phyloP scores from a whole-genome alignment of 495 filamentous ascomycete species.

The Lophiotrema nucula region DNA sequence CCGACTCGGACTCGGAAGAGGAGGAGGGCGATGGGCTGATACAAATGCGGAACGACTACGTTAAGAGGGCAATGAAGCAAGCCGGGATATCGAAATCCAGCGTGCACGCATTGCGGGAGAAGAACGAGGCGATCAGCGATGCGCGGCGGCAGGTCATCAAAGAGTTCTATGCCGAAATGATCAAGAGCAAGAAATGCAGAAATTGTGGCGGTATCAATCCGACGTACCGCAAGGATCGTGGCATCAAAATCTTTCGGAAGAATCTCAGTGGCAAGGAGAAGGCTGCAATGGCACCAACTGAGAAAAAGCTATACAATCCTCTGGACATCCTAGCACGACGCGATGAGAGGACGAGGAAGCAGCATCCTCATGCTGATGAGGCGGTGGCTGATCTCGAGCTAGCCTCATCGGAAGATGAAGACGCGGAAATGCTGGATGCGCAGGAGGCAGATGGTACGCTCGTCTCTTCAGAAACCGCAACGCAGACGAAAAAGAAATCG shows the following conservation, averaged over 20 bases:
- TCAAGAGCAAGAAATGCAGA: conserved; percentile 62
- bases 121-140: conserved; percentile 78
- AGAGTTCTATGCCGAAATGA: conserved; percentile 72
- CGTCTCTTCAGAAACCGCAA: conserved; percentile 20
- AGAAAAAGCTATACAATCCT: conserved; percentile 66
- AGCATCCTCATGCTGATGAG: conserved; percentile 56
- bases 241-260: conserved; percentile 90
- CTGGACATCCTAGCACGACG: conserved; percentile 41
- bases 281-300: conserved; percentile 68
- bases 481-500: conserved; percentile 45
- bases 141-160: conserved; percentile 72
- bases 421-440: conserved; percentile 44
- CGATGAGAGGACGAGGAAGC: conserved; percentile 23
- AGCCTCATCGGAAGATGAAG: conserved; percentile 45
- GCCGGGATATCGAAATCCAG: conserved; percentile 49
- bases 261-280: conserved; percentile 67
- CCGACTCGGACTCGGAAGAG: conserved; percentile 52
- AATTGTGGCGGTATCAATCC: conserved; percentile 68
- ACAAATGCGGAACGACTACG: conserved; percentile 65
- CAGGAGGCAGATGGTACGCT: conserved; percentile 46
- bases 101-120: conserved; percentile 57
- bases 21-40: conserved; percentile 61
- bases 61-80: conserved; percentile 61
- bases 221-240: conserved; percentile 78
- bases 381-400: conserved; percentile 66